Base-by-base conservation (phyloP, 2,329 filamentous ascomycete genomes). In the Alternaria tenuissima region DNA sequence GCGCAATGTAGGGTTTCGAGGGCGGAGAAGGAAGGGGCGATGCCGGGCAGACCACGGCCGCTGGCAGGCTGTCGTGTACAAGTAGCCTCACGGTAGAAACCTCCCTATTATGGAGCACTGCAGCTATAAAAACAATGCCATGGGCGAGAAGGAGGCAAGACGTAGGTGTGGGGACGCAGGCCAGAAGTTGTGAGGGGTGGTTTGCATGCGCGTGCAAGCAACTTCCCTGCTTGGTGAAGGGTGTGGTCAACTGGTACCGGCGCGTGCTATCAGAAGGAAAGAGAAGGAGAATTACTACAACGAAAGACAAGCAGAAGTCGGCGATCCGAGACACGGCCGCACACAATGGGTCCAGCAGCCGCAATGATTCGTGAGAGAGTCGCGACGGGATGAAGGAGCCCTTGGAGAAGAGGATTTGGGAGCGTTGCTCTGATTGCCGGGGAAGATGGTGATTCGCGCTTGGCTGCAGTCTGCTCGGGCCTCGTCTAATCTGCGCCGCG, bases 141-240 rank as follows among this genome's bases (percentile, higher is more conserved):
- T 65, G 59, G 52, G 54, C 56, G 52, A 41, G 55, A 52, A 41
- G 48, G 63, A 64, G 46, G 39, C 59, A 53, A 55, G 65, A 53
- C 55, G 61, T 43, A 53, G 55, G 61, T 63, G 67, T 65, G 60
- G 60, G 63, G 64, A 64, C 51, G 54, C 52, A 54, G 51, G 52
- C 49, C 61, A 56, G 59, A 58, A 59, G 63, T 58, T 64, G 57
- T 54, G 69, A 61, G 64, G 65, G 71, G 68, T 26, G 63, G 65
- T 64, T 55, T 66, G 66, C 64, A 68, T 75, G 70, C 71, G 68
- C 65, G 64, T 63, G 63, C 57, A 67, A 71, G 66, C 63, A 64
- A 64, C 63, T 71, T 72, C 68, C 67, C 69, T 68, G 67, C n/a
- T 20, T 65, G 66, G 39, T 47, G 44, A 55, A 32, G 9, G 59